These are phyloP conservation scores for Emmonsiellopsis sp. DNA, from an alignment of 2,329 filamentous ascomycete genomes.

Conservation along the genomic window DNA sequence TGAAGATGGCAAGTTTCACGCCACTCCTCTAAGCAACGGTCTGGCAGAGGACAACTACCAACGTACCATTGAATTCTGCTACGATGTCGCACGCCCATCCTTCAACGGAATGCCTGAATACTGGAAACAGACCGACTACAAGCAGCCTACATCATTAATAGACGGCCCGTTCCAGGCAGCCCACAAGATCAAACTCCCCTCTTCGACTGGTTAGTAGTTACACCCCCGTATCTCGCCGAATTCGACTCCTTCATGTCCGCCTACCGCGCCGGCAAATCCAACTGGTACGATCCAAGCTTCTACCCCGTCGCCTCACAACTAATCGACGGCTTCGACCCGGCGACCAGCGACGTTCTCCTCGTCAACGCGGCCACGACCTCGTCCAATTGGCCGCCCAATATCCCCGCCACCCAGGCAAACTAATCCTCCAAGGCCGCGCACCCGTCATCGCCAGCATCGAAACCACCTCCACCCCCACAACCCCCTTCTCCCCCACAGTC, in stretches of 20 bases:
- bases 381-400: not conserved
- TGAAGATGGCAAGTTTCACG: not conserved
- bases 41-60: not conserved
- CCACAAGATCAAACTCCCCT: not conserved
- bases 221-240: not conserved
- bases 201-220: not conserved
- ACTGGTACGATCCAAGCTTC: not conserved
- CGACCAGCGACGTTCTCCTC: constrained; percentile 20
- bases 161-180: not conserved
- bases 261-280: not conserved
- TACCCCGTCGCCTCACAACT: not conserved
- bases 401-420: not conserved
- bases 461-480: not conserved
- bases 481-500: constrained; percentile 13
- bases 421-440: not conserved
- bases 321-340: constrained; percentile 4
- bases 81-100: not conserved
- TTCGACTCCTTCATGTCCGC: not conserved
- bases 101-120: not conserved
- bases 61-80: not conserved
- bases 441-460: not conserved
- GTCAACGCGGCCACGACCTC: constrained; percentile 20
- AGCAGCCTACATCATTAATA: not conserved
- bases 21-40: not conserved
- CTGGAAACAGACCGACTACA: not conserved